Base-by-base conservation (phyloP, 2,329 filamentous ascomycete genomes). In the Ophiocordyceps camponoti-saundersi region DNA sequence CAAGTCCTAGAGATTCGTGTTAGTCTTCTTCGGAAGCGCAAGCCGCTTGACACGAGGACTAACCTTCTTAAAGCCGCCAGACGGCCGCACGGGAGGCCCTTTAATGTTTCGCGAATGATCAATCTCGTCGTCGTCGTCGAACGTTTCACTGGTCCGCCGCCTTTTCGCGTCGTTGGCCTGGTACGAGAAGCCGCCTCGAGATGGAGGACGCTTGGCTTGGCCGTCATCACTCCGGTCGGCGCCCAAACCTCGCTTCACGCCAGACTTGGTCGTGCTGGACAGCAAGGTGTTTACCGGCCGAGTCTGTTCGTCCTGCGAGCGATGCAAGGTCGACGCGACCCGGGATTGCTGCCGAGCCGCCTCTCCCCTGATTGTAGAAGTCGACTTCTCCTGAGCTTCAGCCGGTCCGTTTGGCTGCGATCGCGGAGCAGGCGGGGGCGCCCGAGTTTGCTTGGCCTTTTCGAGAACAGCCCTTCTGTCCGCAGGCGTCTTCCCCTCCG, bases 21-120 rank as follows among this genome's bases (percentile, higher is more conserved):
- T 59, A 73, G 64, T 47, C 51, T 55, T 13, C 16, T 41, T 2
- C 8, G 6, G 22, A n/a, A 8, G 4, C 5, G 16, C 11, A n/a
- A 6, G 7, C 13, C 7, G 13, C 3, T 18, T 18, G 26, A 13
- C 22, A 8, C n/a, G 20, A 8, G 18, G 18, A 36, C 40, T 8
- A 6, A 85, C 80, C 75, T 87, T 89, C 62, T 77, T 78, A 56
- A 72, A 67, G 34, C 68, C 71, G 44, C 73, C 80, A 2, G 86
- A 93, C 50, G 88, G 86, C 49, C 89, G 79, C 53, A 93, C 86
- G 6, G 88, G 87, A 46, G 87, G 85, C 15, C 82, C 85, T 67
- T 89, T 92, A 55, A 89, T 72, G 48, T 67, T 71, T 23, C 64
- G 66, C 43, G 77, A 71, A 40, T 76, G 72, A 48, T 77, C 71